phyloP scores from a whole-genome alignment of 2,329 filamentous ascomycete genomes.

The Colletotrichum lentis region DNA sequence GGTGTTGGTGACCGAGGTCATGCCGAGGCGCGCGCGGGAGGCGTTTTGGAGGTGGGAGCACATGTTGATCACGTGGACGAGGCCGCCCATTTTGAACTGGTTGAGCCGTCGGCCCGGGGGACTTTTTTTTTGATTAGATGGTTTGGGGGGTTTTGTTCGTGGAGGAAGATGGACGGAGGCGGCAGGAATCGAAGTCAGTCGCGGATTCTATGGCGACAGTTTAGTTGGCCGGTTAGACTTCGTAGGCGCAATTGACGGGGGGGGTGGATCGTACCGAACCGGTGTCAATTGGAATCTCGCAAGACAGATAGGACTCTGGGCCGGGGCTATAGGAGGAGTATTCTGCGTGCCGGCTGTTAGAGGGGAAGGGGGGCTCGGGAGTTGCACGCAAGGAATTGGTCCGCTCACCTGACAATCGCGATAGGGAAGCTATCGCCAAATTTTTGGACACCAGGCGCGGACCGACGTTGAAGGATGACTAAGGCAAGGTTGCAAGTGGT shows the following conservation, averaged over 20 bases:
- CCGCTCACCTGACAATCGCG: constrained; percentile 21
- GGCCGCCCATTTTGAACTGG: constrained; percentile 42
- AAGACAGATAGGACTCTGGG: too few species aligned
- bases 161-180: background rate
- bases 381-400: constrained; percentile 7
- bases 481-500: background rate
- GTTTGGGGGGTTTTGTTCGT: background rate
- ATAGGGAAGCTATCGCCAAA: constrained; percentile 37
- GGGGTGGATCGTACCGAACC: background rate
- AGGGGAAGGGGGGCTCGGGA: background rate
- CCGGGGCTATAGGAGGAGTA: background rate
- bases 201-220: background rate
- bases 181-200: background rate
- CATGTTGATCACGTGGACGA: constrained; percentile 78
- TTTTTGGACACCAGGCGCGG: constrained; percentile 29
- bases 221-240: background rate
- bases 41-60: constrained; percentile 94
- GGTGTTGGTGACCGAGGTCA: constrained; percentile 82
- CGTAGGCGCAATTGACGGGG: background rate
- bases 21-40: constrained; percentile 79
- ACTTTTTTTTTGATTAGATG: background rate
- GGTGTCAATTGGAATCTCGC: background rate
- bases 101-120: constrained; percentile 3
- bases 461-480: constrained; percentile 32
- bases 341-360: constrained; percentile 7